A percentile compares a stretch with the other conserved stretches of the same genome.
Conservation (phyloP, 805 yeast species). For the Candida sonorensis region DNA sequence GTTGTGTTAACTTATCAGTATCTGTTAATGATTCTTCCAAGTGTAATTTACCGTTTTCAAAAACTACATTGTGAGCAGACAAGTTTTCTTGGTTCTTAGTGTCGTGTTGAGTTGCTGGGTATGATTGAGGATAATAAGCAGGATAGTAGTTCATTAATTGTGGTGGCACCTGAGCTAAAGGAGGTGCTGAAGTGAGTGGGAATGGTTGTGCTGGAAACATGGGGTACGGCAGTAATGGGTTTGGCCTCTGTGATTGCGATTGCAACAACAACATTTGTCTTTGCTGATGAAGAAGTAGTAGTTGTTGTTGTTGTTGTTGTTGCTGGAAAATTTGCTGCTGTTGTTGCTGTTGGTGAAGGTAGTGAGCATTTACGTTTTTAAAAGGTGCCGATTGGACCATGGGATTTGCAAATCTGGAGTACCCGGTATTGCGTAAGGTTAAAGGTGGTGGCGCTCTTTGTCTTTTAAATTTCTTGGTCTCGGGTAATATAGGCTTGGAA, state of each 20-base stretch:
- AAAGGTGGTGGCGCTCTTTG: constrained; percentile 19
- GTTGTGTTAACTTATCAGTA: no score
- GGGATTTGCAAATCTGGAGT: constrained; percentile 3
- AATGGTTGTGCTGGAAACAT: not conserved
- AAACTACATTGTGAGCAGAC: no score
- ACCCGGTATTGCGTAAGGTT: constrained; percentile 5
- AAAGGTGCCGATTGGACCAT: constrained; percentile 12
- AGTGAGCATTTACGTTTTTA: not conserved
- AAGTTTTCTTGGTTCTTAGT: no score
- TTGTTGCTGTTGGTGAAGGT: not conserved
- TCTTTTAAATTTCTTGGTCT: constrained; percentile 11
- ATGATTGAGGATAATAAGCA: no score
- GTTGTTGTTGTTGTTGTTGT: not conserved
- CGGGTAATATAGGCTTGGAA: not conserved
- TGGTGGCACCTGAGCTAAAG: no score
- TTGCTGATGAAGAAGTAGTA: not conserved
- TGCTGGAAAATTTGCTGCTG: not conserved
- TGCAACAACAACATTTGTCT: no score
- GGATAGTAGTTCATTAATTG: no score
- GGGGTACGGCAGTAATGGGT: not conserved
- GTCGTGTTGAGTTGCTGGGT: no score
- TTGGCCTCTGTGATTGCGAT: not conserved
- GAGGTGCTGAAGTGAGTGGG: no score
- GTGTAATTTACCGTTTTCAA: no score
- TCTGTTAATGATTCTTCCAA: no score